A percentile compares a stretch with the other conserved stretches of the same genome.
Evolutionary conservation across 257 asterid genomes (phyloP).

Genomic region (Leptodermis oblonga): DNA sequence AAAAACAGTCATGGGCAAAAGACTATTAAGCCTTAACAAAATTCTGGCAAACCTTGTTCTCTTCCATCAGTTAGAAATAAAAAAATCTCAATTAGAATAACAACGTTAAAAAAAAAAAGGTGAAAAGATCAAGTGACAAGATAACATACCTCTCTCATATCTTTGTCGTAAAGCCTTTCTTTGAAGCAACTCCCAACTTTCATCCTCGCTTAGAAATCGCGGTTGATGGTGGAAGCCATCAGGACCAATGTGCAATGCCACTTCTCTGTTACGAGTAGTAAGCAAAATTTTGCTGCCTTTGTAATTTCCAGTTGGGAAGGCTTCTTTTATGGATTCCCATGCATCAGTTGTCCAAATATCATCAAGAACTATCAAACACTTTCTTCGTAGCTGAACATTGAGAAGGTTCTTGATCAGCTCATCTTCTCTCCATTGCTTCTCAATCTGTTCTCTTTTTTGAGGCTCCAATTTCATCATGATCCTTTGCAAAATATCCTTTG

Average conservation of each 20-base stretch:
- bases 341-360: neutral
- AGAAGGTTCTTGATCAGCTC: neutral
- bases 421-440: neutral
- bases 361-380: slow-evolving; percentile 1
- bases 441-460: neutral
- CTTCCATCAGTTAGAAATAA: too few relatives aligned
- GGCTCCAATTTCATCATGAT: neutral
- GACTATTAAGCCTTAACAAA: too few relatives aligned
- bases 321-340: neutral
- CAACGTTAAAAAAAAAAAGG: too few relatives aligned
- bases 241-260: slow-evolving; percentile 2
- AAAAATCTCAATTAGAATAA: too few relatives aligned
- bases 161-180: neutral
- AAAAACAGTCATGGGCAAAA: too few relatives aligned
- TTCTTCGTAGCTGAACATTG: neutral
- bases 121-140: too few relatives aligned
- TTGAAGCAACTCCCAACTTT: neutral
- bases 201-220: neutral
- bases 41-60: too few relatives aligned
- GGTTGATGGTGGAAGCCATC: slow-evolving; percentile 8
- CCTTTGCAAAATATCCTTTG: neutral
- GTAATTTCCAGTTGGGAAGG: neutral
- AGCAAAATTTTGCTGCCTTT: neutral
- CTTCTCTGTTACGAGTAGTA: neutral
- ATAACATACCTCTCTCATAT: neutral